Evolutionary conservation across 352 stramenopile genomes (phyloP), one percentile per base, ranked within the genome.

Genomic region (Pythium aphanidermatum): DNA sequence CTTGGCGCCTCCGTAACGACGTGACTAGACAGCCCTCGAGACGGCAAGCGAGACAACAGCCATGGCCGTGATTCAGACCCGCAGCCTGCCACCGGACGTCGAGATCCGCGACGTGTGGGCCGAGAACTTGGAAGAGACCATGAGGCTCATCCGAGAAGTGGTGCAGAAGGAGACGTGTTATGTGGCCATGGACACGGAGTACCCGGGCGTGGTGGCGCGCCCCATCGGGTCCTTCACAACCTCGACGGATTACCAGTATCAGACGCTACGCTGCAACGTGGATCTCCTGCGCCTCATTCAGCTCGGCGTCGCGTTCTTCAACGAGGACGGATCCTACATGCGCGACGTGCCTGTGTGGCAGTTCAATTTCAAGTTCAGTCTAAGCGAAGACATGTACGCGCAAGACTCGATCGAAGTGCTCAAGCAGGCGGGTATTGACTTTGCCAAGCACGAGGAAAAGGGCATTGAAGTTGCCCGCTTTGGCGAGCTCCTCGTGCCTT

Each of bases 111-210:
- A 98, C 51, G 92, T 98, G 11, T 98, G 93, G 90, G 72, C 77
- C 5, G 68, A 70, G 6, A 98, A 97, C 59, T 49, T 98, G n/a
- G 91, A 97, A 13, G 74, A 96, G 40, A 80, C 95, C 46, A 99
- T 99, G 96, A 89, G 86, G 36, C 60, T 78, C 21, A 98, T 99
- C 51, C 86, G 96, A 21, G 77, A 97, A 42, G 71, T 99, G 16
- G 91, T 99, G 45, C 85, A 96, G 46, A 90, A 85, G 34, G 96
- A 98, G 61, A 96, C 87, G 31, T 97, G 90, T 34, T 99, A 98
- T 70, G 91, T 99, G 28, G 96, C 96, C 21, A 99, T 99, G 97
- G 97, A 99, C 70, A 99, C 97, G 4, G 96, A 99, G 79, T 99
- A 99, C 70, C 97, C 97, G 6, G 97, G 97, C 37, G 95, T 99